Base-by-base conservation (phyloP, 352 stramenopile genomes). In the Phytopythium chamaehyphon region DNA sequence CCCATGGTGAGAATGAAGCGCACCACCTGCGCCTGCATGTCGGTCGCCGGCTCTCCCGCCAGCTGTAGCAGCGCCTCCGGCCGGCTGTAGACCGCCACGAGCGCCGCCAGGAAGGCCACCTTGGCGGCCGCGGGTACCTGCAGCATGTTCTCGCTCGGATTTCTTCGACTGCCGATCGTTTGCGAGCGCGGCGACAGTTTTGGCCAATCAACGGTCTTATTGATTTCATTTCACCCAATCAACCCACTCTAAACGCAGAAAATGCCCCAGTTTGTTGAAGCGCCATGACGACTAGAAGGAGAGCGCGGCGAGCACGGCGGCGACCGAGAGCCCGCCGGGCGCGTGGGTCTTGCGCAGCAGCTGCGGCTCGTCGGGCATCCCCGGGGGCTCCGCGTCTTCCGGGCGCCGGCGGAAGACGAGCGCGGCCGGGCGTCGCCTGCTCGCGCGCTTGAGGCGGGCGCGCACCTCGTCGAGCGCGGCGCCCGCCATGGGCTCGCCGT, bases 1-100 rank as follows among this genome's bases (percentile, higher is more conserved):
- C 83, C 42, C 40, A 88, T 52, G 21, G 82, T 85, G 28, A 92
- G 46, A 23, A 85, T 31, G 26, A 83, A 77, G 44, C 76, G 78
- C 40, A 86, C 38, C 24, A 81, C 69, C 46, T 83, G 66, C 47
- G 55, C 64, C 21, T 72, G 71, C 47, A 77, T 66, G n/a, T 78
- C 67, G 11, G 54, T 62, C n/a, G 62, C 57, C 19, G 45, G 38
- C 0, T 62, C 59, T 8, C 71, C 46, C 3, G 76, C 46, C 31
- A 66, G 57, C 22, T 69, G 61, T 21, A 82, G 63, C 21, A 79
- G 37, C 33, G 74, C 57, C 44, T 84, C 63, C 43, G 75, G 78
- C 3, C 39, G 56, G 59, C 73, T 69, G 58, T 88, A 90, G 28
- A 66, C 66, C 35, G 61, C 66, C 43, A 85, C 63, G 12, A 62